Base-by-base conservation (phyloP, 2,329 filamentous ascomycete genomes). In the Alternaria viburni region DNA sequence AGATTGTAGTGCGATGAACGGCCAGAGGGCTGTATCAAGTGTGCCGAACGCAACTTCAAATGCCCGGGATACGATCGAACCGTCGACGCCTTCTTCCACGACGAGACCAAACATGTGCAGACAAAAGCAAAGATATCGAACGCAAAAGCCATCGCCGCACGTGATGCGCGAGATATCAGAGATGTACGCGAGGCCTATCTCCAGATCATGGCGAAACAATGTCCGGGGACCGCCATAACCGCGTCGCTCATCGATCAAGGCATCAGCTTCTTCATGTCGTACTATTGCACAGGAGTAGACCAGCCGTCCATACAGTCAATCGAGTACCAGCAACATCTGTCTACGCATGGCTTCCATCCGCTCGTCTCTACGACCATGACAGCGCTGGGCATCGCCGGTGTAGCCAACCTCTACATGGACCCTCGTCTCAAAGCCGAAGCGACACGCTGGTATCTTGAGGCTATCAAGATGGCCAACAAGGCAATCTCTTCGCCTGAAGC, bases 1-100 rank as follows among this genome's bases (percentile, higher is more conserved):
- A 12, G 12, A 23, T 36, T n/a, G 15, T 55, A 79, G 76, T 79
- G 76, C 45, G 76, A 78, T 49, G 76, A 79, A 55, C 64, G 66
- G 13, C 65, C 69, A 7, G 70, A 57, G 21, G 70, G 71, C 17
- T 79, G 76, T 50, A 7, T 69, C 9, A 77, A 74, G 45, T 79
- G 76, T 44, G 50, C 58, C 3, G 70, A 71, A 26, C 72, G 65
- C 12, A 65, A 65, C 9, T 65, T 69, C 9, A 6, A 41, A n/a
- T 79, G 76, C 52, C 76, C 76, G 8, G 76, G 76, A 1, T 79
- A 79, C 54, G 74, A 76, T 21, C 68, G 66, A n/a, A 67, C 59
- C 4, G 52, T 75, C 3, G 76, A 78, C 55, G 65, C 67, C 9
- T 73, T 71, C 54, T 77, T 79, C 60, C 74, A 69, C 25, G 74